phyloP scores from a whole-genome alignment of 768 basidiomycete genomes.

The Tylopilus sp. region DNA sequence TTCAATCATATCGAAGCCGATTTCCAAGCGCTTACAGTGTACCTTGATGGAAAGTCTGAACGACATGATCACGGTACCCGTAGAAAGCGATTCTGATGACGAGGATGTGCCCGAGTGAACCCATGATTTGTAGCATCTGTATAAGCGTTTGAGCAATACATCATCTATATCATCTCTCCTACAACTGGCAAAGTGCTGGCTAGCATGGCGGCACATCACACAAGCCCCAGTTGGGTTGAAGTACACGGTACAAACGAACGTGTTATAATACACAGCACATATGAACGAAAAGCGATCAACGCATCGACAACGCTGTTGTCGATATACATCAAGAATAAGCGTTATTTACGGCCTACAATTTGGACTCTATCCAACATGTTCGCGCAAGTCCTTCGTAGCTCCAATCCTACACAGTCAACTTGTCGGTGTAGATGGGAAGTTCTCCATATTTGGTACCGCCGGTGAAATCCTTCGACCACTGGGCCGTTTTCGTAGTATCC shows the following conservation, averaged over 20 bases:
- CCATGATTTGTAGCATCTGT: background rate
- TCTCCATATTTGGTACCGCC: constrained; percentile 35
- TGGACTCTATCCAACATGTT: constrained; percentile 8
- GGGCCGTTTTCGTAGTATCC: constrained; percentile 24
- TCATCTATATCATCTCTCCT: too few relatives aligned
- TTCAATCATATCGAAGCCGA: background rate
- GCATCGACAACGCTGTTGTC: constrained; percentile 10
- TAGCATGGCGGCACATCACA: background rate
- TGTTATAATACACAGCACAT: background rate
- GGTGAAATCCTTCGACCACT: constrained; percentile 24
- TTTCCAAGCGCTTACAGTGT: background rate
- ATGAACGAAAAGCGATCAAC: constrained; percentile 15
- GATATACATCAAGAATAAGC: constrained; percentile 2
- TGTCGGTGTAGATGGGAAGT: constrained; percentile 42
- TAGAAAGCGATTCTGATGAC: constrained; percentile 18
- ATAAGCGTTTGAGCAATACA: background rate
- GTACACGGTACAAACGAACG: background rate
- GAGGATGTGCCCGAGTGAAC: constrained; percentile 9
- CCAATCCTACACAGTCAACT: constrained; percentile 11
- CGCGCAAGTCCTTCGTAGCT: background rate
- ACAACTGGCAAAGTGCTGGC: too few relatives aligned
- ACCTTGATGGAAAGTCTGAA: constrained; percentile 49
- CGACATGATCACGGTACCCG: constrained; percentile 62
- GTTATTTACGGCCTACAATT: background rate
- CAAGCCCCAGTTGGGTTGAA: background rate